Conservation (phyloP, 2,329 filamentous ascomycete species). For the Pestalotiopsis sp. region DNA sequence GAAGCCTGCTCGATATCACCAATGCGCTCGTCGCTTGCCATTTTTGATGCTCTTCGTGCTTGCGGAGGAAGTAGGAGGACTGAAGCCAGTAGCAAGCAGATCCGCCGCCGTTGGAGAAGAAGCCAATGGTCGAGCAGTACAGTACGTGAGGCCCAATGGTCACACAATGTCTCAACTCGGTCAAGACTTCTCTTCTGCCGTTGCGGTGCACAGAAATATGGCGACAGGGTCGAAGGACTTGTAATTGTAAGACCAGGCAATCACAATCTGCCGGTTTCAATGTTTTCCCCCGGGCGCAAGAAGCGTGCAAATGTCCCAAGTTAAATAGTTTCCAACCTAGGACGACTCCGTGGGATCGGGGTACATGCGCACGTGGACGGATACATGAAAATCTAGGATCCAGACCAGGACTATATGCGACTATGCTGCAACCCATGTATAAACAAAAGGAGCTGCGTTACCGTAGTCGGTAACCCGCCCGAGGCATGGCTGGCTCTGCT, state of each 20-base stretch:
- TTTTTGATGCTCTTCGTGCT: not conserved
- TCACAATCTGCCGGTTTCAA: not conserved
- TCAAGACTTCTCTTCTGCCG: not conserved
- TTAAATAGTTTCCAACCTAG: not conserved
- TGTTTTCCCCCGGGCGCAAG: not conserved
- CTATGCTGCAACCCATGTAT: not conserved
- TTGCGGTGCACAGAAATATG: not conserved
- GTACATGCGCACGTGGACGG: not conserved
- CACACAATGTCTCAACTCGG: not conserved
- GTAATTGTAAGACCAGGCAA: not conserved
- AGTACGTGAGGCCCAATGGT: not conserved
- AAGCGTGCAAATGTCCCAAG: not conserved
- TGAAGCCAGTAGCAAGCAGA: not conserved
- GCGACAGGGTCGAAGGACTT: not conserved
- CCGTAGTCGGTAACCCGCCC: not conserved
- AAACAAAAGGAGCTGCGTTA: not conserved
- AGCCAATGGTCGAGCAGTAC: not conserved
- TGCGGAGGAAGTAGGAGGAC: not conserved
- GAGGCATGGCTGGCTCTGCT: not conserved
- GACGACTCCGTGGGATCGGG: not conserved
- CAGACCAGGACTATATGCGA: not conserved
- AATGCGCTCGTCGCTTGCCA: not conserved
- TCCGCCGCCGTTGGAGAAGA: not conserved
- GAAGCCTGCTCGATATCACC: conserved; percentile 4
- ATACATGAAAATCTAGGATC: not conserved